Percentiles rank a stretch among this genome's conserved stretches.
Conservation (phyloP, 148 eudicot genomes). For the Persicaria tinctoria region DNA sequence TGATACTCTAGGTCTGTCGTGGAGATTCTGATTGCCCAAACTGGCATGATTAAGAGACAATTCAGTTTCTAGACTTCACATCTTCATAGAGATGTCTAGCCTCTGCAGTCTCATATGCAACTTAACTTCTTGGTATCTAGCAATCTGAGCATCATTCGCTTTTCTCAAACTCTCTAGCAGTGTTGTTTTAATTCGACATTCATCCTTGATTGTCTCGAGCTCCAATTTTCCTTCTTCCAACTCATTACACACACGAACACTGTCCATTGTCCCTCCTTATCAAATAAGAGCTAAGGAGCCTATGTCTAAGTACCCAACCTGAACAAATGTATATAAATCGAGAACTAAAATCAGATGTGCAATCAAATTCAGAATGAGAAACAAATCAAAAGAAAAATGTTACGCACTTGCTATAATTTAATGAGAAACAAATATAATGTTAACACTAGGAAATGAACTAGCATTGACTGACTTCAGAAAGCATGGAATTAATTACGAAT, state of each 20-base stretch:
- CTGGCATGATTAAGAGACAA: too few species aligned
- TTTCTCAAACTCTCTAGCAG: conserved; percentile 40
- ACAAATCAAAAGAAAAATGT: too few species aligned
- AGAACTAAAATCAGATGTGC: background rate
- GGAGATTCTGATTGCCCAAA: too few species aligned
- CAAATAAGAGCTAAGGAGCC: background rate
- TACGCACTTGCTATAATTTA: too few species aligned
- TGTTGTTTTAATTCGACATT: conserved; percentile 36
- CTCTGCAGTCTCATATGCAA: too few species aligned
- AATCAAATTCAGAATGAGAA: background rate
- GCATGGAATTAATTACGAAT: too few species aligned
- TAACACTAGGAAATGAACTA: background rate
- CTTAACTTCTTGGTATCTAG: conserved; percentile 39
- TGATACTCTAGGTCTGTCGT: too few species aligned
- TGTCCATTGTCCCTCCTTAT: conserved; percentile 28
- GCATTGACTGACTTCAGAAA: background rate
- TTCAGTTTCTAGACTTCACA: too few species aligned
- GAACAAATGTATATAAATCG: background rate
- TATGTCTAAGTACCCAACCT: background rate
- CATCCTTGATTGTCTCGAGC: conserved; percentile 42
- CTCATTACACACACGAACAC: conserved; percentile 29
- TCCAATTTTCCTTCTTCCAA: conserved; percentile 46
- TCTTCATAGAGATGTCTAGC: too few species aligned
- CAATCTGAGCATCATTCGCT: conserved; percentile 39
- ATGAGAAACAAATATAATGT: background rate